These are phyloP conservation scores for Epichloe typhina DNA, from an alignment of 2,329 filamentous ascomycete genomes.

Conservation along the genomic window DNA sequence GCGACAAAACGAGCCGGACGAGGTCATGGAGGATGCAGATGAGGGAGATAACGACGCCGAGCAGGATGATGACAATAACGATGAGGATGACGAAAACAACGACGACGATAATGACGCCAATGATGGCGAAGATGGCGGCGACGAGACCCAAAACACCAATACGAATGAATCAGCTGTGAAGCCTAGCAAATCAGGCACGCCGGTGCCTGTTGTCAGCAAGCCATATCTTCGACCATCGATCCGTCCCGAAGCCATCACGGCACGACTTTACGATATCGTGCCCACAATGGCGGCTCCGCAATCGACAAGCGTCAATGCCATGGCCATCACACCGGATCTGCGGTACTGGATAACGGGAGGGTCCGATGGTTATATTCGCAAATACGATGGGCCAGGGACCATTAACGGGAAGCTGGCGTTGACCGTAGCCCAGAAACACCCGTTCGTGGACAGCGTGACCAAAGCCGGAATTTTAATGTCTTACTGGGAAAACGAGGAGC, in stretches of 20 bases:
- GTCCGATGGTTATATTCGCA: constrained; percentile 88
- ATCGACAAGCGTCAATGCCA: constrained; percentile 86
- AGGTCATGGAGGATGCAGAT: constrained; percentile 41
- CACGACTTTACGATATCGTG: constrained; percentile 81
- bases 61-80: constrained; percentile 25
- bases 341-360: constrained; percentile 91
- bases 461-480: constrained; percentile 91
- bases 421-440: constrained; percentile 89
- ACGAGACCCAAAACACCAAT: constrained; percentile 14
- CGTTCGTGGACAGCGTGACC: constrained; percentile 92
- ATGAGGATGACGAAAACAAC: constrained; percentile 22
- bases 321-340: constrained; percentile 86
- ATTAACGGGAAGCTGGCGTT: constrained; percentile 89
- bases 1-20: constrained; percentile 35
- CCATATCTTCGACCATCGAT: constrained; percentile 40
- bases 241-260: constrained; percentile 67
- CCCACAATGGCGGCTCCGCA: constrained; percentile 95
- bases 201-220: constrained; percentile 9
- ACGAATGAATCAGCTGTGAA: constrained; percentile 7
- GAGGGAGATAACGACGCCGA: constrained; percentile 25
- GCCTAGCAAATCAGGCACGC: constrained; percentile 17
- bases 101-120: constrained; percentile 27
- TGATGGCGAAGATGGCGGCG: constrained; percentile 25
- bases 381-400: constrained; percentile 90
- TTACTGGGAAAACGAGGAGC: constrained; percentile 98